Percentiles rank a stretch among this genome's conserved stretches.
phyloP scores from a whole-genome alignment of 495 filamentous ascomycete species.

The Penicillium angulare region DNA sequence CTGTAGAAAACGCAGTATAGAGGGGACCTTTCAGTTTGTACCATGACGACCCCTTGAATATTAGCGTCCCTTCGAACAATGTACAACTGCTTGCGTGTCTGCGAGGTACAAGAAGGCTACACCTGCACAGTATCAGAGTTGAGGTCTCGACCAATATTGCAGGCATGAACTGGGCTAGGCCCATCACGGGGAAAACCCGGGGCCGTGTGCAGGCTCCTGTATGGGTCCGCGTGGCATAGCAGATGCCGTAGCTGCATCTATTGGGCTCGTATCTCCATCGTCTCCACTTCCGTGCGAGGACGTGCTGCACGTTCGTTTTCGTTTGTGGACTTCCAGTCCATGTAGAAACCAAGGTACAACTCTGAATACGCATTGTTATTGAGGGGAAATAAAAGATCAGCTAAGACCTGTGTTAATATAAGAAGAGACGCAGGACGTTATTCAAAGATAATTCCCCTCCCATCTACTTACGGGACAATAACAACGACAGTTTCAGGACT shows the following conservation, averaged over 20 bases:
- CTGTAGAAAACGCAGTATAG: no score
- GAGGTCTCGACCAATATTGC: constrained; percentile 24
- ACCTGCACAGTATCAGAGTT: constrained; percentile 8
- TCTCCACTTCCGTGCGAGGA: constrained; percentile 20
- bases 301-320: constrained; percentile 21
- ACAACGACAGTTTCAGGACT: no score
- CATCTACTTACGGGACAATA: no score
- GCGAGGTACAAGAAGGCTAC: constrained; percentile 13
- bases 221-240: constrained; percentile 22
- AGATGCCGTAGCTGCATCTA: constrained; percentile 14
- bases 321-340: not conserved
- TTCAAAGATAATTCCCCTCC: no score
- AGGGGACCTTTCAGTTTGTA: not conserved
- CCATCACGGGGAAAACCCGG: constrained; percentile 14
- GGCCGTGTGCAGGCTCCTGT: constrained; percentile 8
- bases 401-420: no score
- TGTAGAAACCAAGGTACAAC: not conserved
- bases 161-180: constrained; percentile 12
- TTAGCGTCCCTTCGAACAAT: not conserved
- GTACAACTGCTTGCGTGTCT: constrained; percentile 4
- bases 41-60: not conserved
- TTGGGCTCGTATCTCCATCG: constrained; percentile 4
- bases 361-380: not conserved
- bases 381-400: no score
- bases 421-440: no score